Evolutionary conservation across 306 rosid species (phyloP).

Genomic region (Prunus armeniaca): DNA sequence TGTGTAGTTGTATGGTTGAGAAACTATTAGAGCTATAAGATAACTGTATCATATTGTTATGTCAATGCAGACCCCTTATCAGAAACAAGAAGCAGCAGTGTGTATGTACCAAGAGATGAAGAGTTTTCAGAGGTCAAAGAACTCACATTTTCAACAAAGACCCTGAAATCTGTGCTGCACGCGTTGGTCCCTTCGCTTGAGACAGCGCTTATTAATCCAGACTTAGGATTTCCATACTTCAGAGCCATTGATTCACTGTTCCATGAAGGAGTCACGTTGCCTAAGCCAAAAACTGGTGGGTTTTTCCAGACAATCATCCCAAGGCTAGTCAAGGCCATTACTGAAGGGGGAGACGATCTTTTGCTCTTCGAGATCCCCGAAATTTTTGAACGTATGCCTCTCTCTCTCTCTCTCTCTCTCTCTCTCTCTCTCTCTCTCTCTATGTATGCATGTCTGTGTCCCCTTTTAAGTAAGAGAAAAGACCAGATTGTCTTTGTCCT

Average conservation of each 20-base stretch:
- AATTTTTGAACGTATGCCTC: constrained; percentile 24
- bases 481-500: background rate
- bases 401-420: background rate
- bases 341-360: constrained; percentile 15
- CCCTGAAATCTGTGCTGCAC: constrained; percentile 25
- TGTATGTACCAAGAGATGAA: constrained; percentile 47
- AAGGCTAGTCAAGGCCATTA: constrained; percentile 31
- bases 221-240: constrained; percentile 39
- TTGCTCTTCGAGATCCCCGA: constrained; percentile 40
- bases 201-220: constrained; percentile 2
- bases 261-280: constrained; percentile 27
- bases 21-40: background rate
- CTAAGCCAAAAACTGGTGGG: constrained; percentile 11
- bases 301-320: constrained; percentile 27
- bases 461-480: background rate
- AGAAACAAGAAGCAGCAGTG: constrained; percentile 27
- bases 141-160: constrained; percentile 11
- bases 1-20: background rate
- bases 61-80: constrained; percentile 33
- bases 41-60: background rate
- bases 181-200: constrained; percentile 28
- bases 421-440: background rate
- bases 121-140: constrained; percentile 38
- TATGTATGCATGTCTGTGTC: no score
- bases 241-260: constrained; percentile 40